Evolutionary conservation across 2,329 filamentous ascomycete species (phyloP).

Genomic region (Pezicula radicicola): DNA sequence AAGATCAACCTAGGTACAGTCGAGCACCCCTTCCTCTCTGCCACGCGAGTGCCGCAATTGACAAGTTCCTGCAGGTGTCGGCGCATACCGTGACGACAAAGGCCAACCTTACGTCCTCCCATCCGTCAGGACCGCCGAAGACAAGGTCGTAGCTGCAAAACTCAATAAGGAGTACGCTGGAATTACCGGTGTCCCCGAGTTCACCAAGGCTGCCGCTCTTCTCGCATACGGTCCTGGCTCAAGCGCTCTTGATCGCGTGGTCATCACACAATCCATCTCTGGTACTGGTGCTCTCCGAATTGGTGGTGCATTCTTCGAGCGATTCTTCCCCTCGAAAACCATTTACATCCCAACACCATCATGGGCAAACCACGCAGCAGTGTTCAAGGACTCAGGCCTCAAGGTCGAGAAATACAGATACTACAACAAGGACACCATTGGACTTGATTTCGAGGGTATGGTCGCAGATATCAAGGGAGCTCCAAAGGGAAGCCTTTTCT

Average conservation of each 20-base stretch:
- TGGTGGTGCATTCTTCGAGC: slow-evolving; percentile 86
- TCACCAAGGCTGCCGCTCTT: slow-evolving; percentile 87
- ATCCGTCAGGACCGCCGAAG: slow-evolving; percentile 85
- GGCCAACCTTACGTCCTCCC: slow-evolving; percentile 98
- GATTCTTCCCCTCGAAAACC: slow-evolving; percentile 90
- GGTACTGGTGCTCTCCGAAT: slow-evolving; percentile 95
- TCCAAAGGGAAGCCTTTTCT: slow-evolving; percentile 81
- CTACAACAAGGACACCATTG: slow-evolving; percentile 99
- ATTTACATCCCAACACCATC: slow-evolving; percentile 96
- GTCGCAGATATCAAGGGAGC: slow-evolving; percentile 86
- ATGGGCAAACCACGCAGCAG: slow-evolving; percentile 97
- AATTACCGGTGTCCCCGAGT: slow-evolving; percentile 92
- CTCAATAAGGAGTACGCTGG: slow-evolving; percentile 97
- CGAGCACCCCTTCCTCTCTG: neutral
- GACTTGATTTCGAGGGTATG: slow-evolving; percentile 94
- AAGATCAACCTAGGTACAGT: slow-evolving; percentile 93
- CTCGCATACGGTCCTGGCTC: slow-evolving; percentile 88
- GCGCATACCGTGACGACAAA: slow-evolving; percentile 96
- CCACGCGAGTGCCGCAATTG: slow-evolving; percentile 1
- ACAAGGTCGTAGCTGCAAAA: slow-evolving; percentile 73
- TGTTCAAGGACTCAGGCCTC: slow-evolving; percentile 91
- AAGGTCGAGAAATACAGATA: slow-evolving; percentile 95
- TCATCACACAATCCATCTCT: slow-evolving; percentile 96
- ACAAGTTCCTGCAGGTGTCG: slow-evolving; percentile 62
- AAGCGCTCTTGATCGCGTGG: slow-evolving; percentile 72